Evolutionary conservation across 2,329 filamentous ascomycete genomes (phyloP).

Genomic region (Diaporthe velutina): DNA sequence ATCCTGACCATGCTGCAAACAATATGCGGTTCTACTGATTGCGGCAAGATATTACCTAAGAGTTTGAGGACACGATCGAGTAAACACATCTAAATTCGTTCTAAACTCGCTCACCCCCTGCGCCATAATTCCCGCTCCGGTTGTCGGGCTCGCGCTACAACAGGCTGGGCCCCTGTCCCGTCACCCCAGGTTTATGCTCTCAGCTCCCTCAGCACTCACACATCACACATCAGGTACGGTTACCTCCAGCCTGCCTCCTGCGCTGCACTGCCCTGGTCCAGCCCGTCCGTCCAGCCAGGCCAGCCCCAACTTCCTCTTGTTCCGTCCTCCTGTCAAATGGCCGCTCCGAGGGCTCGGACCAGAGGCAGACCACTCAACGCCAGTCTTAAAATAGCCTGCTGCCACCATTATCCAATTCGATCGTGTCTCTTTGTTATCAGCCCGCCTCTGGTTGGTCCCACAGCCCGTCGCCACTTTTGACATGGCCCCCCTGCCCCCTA

Average conservation of each 20-base stretch:
- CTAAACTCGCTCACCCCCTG: constrained; percentile 7
- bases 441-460: constrained; percentile 26
- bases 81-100: constrained; percentile 24
- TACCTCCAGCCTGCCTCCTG: not conserved
- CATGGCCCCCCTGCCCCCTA: not conserved
- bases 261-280: not conserved
- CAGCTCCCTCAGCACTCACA: not conserved
- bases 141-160: constrained; percentile 7
- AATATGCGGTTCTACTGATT: constrained; percentile 10
- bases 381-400: not conserved
- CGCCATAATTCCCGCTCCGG: constrained; percentile 28
- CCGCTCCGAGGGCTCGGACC: constrained; percentile 28
- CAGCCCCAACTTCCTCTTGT: not conserved
- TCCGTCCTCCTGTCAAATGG: constrained; percentile 16
- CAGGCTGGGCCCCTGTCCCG: not conserved
- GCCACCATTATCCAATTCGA: constrained; percentile 17
- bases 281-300: too few species aligned
- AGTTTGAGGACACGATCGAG: constrained; percentile 32
- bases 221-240: not conserved
- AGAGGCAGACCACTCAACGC: not conserved
- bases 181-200: constrained; percentile 9
- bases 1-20: not conserved
- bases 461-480: constrained; percentile 10
- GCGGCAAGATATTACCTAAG: constrained; percentile 29
- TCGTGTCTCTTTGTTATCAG: constrained; percentile 29